phyloP scores from a whole-genome alignment of 176 grass and related monocot genomes.

The Poa pratensis region DNA sequence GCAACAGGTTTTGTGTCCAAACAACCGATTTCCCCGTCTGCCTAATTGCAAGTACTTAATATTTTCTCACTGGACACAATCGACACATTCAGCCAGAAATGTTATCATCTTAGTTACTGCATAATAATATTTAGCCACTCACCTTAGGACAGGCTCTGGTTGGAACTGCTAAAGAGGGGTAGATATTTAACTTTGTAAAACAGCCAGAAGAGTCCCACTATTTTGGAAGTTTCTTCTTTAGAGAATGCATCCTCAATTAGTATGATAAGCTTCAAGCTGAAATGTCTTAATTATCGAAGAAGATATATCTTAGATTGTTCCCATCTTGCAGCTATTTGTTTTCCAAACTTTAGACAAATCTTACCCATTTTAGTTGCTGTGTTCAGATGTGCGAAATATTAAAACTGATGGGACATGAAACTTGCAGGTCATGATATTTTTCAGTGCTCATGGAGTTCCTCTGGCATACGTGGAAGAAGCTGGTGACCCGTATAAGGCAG shows the following conservation, averaged over 20 bases:
- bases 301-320: conserved; percentile 21
- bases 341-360: not conserved
- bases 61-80: conserved; percentile 13
- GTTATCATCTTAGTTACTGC: not conserved
- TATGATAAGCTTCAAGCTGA: conserved; percentile 11
- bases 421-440: conserved; percentile 96
- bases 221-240: not conserved
- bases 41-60: conserved; percentile 23
- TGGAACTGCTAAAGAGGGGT: conserved; percentile 30
- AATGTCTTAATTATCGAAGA: conserved; percentile 29
- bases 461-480: conserved; percentile 99
- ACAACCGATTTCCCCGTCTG: not conserved
- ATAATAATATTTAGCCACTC: conserved; percentile 6
- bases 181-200: conserved; percentile 27
- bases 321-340: conserved; percentile 30
- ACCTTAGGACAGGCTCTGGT: conserved; percentile 1
- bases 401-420: conserved; percentile 34
- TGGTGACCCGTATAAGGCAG: conserved; percentile 97
- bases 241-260: conserved; percentile 19
- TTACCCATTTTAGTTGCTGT: conserved; percentile 23
- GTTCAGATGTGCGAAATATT: conserved; percentile 14
- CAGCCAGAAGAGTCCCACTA: not conserved
- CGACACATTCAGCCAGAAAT: not conserved
- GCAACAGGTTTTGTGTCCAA: not conserved
- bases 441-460: conserved; percentile 99